Conservation (phyloP, 768 basidiomycete species). For the Phaeolepiota aurea region DNA sequence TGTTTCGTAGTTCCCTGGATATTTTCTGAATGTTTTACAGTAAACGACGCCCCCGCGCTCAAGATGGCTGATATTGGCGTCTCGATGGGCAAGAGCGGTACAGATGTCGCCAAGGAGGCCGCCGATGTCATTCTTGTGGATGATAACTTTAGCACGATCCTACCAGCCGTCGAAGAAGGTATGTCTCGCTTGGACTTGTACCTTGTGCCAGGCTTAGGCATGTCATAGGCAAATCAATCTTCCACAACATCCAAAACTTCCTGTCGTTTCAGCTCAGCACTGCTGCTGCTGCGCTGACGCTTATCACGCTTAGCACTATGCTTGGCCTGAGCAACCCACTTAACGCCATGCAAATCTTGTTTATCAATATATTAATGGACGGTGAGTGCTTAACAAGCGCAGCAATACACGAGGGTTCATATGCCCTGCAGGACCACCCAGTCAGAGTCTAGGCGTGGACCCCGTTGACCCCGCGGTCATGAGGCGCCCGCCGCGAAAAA, state of each 20-base stretch:
- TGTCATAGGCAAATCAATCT: slow-evolving; percentile 82
- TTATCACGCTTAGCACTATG: slow-evolving; percentile 91
- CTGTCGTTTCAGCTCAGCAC: slow-evolving; percentile 95
- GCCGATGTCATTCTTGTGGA: slow-evolving; percentile 96
- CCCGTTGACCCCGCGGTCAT: slow-evolving; percentile 92
- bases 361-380: slow-evolving; percentile 99
- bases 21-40: slow-evolving; percentile 21
- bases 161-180: slow-evolving; percentile 94
- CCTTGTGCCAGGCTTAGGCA: slow-evolving; percentile 4
- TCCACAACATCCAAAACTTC: slow-evolving; percentile 99
- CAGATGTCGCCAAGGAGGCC: slow-evolving; percentile 97
- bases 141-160: slow-evolving; percentile 92
- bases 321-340: slow-evolving; percentile 86
- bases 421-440: slow-evolving; percentile 65
- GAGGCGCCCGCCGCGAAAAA: slow-evolving; percentile 86
- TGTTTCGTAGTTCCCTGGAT: not conserved
- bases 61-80: slow-evolving; percentile 98
- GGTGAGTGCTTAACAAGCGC: slow-evolving; percentile 34
- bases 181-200: slow-evolving; percentile 11
- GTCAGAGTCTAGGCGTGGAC: slow-evolving; percentile 94
- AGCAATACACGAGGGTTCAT: slow-evolving; percentile 4
- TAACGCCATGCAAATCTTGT: slow-evolving; percentile 98
- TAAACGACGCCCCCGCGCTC: slow-evolving; percentile 94
- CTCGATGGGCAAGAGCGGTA: slow-evolving; percentile 97
- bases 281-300: slow-evolving; percentile 90